Evolutionary conservation across 1,284 basidiomycete genomes (phyloP).

Genomic region (Tilletia caries): DNA sequence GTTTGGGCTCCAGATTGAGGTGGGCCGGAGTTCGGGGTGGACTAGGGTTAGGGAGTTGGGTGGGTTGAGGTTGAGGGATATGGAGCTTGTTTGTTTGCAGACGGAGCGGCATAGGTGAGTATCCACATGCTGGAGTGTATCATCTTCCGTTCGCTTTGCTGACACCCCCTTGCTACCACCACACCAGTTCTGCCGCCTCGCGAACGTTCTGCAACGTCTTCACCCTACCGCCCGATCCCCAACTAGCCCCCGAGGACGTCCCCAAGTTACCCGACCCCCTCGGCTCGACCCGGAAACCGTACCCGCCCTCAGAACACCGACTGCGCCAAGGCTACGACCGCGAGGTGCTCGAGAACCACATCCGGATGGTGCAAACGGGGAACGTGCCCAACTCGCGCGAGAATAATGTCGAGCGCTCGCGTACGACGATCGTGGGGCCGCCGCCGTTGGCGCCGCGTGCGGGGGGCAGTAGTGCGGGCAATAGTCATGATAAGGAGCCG

Average conservation of each 20-base stretch:
- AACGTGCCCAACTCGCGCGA: constrained; percentile 33
- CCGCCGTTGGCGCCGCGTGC: constrained; percentile 20
- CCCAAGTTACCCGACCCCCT: constrained; percentile 24
- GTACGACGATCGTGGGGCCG: constrained; percentile 48
- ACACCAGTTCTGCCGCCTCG: constrained; percentile 40
- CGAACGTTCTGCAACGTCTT: constrained; percentile 48
- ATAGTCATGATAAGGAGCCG: constrained; percentile 13
- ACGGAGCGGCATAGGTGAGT: constrained; percentile 43
- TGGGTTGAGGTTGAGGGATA: constrained; percentile 48
- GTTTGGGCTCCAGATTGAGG: constrained; percentile 52
- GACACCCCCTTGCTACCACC: neutral
- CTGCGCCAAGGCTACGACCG: constrained; percentile 42
- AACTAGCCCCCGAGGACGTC: constrained; percentile 25
- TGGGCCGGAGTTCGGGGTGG: constrained; percentile 42
- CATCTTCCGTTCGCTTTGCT: neutral
- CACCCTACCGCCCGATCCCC: constrained; percentile 33
- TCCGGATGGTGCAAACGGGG: constrained; percentile 36
- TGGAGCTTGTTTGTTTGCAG: constrained; percentile 51
- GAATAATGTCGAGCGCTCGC: constrained; percentile 46
- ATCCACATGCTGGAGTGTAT: neutral
- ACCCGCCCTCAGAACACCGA: constrained; percentile 12
- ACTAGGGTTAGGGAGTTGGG: constrained; percentile 35
- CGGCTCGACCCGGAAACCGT: neutral
- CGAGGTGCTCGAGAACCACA: constrained; percentile 33
- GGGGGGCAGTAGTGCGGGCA: no score